phyloP scores from a whole-genome alignment of 2,329 filamentous ascomycete genomes.

The Curvularia sp. region DNA sequence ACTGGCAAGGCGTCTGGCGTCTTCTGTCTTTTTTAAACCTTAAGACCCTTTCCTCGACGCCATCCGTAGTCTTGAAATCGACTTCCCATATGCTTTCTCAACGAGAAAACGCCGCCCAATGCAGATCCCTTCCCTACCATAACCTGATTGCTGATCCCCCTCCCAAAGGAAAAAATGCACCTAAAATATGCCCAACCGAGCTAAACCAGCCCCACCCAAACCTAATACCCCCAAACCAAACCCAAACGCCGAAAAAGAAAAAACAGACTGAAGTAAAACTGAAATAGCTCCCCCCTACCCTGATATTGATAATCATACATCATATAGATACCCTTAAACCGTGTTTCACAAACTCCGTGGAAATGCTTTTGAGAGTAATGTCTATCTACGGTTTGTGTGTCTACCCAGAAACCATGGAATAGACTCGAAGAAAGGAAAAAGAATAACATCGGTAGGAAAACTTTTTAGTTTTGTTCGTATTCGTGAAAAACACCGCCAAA shows the following conservation, averaged over 20 bases:
- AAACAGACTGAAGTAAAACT: conserved; percentile 13
- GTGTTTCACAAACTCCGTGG: conserved; percentile 8
- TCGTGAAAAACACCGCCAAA: conserved; percentile 18
- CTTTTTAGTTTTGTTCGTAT: conserved; percentile 18
- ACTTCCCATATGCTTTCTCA: conserved; percentile 7
- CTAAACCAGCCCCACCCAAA: conserved; percentile 5
- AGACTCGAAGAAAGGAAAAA: conserved; percentile 9
- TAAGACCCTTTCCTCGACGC: background rate
- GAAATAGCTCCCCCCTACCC: conserved; percentile 23
- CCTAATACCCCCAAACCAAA: background rate
- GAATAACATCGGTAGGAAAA: conserved; percentile 3
- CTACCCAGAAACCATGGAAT: conserved; percentile 14
- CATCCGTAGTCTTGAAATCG: conserved; percentile 2
- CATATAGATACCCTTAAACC: conserved; percentile 22
- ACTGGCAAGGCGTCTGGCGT: conserved; percentile 18
- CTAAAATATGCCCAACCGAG: background rate
- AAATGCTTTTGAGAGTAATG: conserved; percentile 19
- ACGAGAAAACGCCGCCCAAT: conserved; percentile 14
- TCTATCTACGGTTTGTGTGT: conserved; percentile 14
- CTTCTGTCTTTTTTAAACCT: background rate
- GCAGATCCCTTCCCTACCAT: conserved; percentile 14
- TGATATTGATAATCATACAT: conserved; percentile 27
- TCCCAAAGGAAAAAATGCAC: background rate
- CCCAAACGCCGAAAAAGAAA: conserved; percentile 11
- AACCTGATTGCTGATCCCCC: background rate